Conservation (phyloP, 2,329 filamentous ascomycete genomes). For the Eurotiales sp. region DNA sequence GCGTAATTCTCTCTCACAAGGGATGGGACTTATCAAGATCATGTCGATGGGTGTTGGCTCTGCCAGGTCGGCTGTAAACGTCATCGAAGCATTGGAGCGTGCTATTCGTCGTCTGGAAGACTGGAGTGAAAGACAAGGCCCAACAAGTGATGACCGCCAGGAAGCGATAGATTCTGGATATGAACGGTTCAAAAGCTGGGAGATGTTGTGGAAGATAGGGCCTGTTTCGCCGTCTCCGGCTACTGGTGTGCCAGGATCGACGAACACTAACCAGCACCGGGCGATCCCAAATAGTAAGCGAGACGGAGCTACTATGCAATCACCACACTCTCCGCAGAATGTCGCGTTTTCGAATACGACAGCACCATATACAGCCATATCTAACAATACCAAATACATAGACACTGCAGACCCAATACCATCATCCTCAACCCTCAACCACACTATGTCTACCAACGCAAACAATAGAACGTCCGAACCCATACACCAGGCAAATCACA, state of each 20-base stretch:
- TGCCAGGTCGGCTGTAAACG: constrained; percentile 51
- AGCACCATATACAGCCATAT: neutral
- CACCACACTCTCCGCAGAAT: neutral
- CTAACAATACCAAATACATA: constrained; percentile 9
- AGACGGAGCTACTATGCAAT: neutral
- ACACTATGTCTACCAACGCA: neutral
- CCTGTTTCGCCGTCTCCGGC: constrained; percentile 31
- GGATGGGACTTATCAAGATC: constrained; percentile 50
- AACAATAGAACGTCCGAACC: neutral
- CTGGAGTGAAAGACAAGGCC: constrained; percentile 33
- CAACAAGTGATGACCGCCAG: constrained; percentile 24
- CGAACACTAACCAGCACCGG: neutral
- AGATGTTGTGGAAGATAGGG: constrained; percentile 47
- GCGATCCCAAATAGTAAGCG: neutral
- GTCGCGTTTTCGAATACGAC: neutral
- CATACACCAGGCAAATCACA: neutral
- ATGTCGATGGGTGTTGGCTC: constrained; percentile 53
- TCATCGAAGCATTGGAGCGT: constrained; percentile 52
- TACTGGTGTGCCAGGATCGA: constrained; percentile 19
- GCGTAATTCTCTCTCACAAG: constrained; percentile 46
- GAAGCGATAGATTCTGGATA: constrained; percentile 47
- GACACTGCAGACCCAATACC: constrained; percentile 1
- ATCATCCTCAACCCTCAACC: neutral
- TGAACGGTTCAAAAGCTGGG: constrained; percentile 51
- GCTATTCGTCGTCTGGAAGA: constrained; percentile 46